A percentile compares a stretch with the other conserved stretches of the same genome.
Conservation (phyloP, 495 filamentous ascomycete species). For the Podospora fimiseda region DNA sequence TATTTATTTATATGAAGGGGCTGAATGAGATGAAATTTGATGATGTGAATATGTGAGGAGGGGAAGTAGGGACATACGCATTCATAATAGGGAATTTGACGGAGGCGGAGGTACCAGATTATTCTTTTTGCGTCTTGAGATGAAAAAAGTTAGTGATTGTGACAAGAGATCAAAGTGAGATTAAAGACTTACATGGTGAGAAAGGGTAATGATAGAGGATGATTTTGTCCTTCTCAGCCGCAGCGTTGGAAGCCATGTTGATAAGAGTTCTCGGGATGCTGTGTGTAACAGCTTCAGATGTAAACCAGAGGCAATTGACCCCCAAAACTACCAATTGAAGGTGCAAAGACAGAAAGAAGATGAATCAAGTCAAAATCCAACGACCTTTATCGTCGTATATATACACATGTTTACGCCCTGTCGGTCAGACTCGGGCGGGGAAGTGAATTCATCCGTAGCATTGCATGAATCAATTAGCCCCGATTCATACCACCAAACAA, state of each 20-base stretch:
- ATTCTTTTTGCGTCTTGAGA: slow-evolving; percentile 37
- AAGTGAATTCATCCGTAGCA: too few relatives aligned
- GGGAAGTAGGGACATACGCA: slow-evolving; percentile 32
- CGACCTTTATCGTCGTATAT: too few relatives aligned
- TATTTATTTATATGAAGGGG: background rate
- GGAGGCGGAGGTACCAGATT: slow-evolving; percentile 51
- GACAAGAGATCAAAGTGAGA: background rate
- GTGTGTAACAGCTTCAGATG: too few relatives aligned
- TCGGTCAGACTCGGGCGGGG: too few relatives aligned
- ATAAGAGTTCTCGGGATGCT: too few relatives aligned
- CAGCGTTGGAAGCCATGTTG: background rate
- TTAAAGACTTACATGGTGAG: slow-evolving; percentile 38
- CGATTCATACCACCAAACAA: too few relatives aligned
- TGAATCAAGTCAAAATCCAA: too few relatives aligned
- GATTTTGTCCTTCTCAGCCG: slow-evolving; percentile 15
- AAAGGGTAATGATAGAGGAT: slow-evolving; percentile 46
- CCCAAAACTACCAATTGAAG: too few relatives aligned
- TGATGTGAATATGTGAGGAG: background rate
- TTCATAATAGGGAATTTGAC: slow-evolving; percentile 47
- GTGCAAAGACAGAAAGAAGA: background rate
- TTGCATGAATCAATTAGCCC: too few relatives aligned
- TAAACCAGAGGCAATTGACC: too few relatives aligned
- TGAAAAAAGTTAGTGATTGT: background rate
- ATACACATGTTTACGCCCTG: too few relatives aligned
- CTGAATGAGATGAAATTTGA: background rate